phyloP scores from a whole-genome alignment of 306 rosid genomes.

The Biancaea sappan region DNA sequence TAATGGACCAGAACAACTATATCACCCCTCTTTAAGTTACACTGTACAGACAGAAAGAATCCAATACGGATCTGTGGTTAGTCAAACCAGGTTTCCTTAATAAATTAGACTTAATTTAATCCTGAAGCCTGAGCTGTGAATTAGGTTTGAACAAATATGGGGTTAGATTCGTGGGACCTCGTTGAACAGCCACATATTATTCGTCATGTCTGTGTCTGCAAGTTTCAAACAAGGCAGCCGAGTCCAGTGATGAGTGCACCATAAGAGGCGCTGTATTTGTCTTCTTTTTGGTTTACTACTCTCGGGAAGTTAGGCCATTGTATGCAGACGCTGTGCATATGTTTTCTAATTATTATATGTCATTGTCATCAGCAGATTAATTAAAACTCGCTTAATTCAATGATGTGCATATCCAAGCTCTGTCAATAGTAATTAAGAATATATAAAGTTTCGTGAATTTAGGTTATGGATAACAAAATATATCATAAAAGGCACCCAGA shows the following conservation, averaged over 20 bases:
- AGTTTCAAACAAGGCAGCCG: constrained; percentile 43
- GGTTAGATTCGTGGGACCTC: constrained; percentile 38
- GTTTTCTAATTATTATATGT: neutral
- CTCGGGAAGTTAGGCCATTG: constrained; percentile 59
- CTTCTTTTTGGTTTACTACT: constrained; percentile 27
- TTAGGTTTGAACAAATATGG: neutral
- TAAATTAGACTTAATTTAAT: neutral
- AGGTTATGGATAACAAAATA: constrained; percentile 37
- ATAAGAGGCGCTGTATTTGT: constrained; percentile 24
- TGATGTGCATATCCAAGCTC: neutral
- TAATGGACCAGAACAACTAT: constrained; percentile 24
- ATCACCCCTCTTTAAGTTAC: neutral
- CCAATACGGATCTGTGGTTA: constrained; percentile 21
- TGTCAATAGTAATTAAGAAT: constrained; percentile 23
- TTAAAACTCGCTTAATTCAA: neutral
- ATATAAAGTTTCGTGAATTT: constrained; percentile 55
- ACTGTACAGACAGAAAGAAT: constrained; percentile 33
- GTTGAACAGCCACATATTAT: constrained; percentile 7
- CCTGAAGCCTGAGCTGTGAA: neutral
- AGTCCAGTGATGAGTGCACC: constrained; percentile 45
- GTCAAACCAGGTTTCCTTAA: neutral
- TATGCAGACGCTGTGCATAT: constrained; percentile 46
- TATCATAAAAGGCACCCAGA: neutral
- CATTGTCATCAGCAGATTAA: too few species aligned
- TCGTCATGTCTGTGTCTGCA: constrained; percentile 35